These are phyloP conservation scores for Chrysoporthe cubensis DNA, from an alignment of 2,329 filamentous ascomycete species.

Conservation along the genomic window DNA sequence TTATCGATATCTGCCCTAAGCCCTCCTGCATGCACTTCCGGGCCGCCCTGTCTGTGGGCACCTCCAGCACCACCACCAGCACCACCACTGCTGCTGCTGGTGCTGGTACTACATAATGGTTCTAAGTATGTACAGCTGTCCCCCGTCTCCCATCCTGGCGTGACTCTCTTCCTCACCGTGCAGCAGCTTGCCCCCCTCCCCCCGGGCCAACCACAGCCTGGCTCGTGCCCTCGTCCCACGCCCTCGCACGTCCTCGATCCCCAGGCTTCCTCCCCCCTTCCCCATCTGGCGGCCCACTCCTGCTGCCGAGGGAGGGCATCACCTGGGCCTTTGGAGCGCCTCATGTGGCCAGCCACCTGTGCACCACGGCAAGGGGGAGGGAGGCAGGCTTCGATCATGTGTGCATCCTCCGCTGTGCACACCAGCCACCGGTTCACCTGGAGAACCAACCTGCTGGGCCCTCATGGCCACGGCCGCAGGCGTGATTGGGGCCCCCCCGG, in stretches of 20 bases:
- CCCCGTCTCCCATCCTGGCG: background rate
- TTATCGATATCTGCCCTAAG: slow-evolving; percentile 17
- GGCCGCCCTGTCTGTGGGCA: background rate
- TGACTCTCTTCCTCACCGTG: background rate
- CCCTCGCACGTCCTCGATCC: slow-evolving; percentile 1
- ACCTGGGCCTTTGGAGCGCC: background rate
- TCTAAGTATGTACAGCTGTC: too few relatives aligned
- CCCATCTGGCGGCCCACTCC: background rate
- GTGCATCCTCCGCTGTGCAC: background rate
- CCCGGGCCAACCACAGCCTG: background rate
- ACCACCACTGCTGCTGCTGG: too few relatives aligned
- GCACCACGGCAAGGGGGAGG: background rate
- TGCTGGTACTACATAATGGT: too few relatives aligned
- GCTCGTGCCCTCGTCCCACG: background rate
- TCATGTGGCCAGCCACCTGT: background rate
- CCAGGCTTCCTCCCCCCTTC: background rate
- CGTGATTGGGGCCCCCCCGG: background rate
- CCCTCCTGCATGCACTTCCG: background rate
- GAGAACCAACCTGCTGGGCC: background rate
- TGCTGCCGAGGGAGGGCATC: background rate
- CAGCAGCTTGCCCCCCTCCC: background rate
- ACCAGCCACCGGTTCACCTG: slow-evolving; percentile 12
- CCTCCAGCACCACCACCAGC: too few relatives aligned
- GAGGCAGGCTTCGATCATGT: background rate
- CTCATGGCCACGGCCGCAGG: background rate